Evolutionary conservation across 2,329 filamentous ascomycete genomes (phyloP).

Genomic region (Ophiostoma ulmi): DNA sequence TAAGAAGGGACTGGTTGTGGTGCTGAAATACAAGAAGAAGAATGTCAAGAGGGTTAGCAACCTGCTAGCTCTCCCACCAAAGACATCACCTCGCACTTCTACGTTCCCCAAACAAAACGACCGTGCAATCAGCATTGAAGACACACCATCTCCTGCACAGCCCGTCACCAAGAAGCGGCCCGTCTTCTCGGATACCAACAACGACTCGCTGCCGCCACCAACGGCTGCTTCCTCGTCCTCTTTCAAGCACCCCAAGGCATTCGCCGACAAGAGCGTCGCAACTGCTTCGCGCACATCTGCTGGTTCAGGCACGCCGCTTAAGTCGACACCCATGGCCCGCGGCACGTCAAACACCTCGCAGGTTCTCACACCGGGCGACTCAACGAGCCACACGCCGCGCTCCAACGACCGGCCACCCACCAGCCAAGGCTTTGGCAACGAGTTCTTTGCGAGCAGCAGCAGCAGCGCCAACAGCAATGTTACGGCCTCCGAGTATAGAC

Average conservation of each 20-base stretch:
- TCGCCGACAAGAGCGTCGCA: slow-evolving; percentile 38
- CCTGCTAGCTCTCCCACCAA: slow-evolving; percentile 43
- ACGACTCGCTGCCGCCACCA: slow-evolving; percentile 29
- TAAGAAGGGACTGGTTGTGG: slow-evolving; percentile 38
- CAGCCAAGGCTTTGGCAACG: slow-evolving; percentile 32
- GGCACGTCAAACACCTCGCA: slow-evolving; percentile 51
- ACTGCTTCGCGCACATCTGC: slow-evolving; percentile 31
- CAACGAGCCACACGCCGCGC: slow-evolving; percentile 40
- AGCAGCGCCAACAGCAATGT: slow-evolving; percentile 19
- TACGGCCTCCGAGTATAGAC: not conserved
- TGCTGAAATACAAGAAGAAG: slow-evolving; percentile 46
- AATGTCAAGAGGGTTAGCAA: slow-evolving; percentile 43
- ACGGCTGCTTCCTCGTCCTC: slow-evolving; percentile 27
- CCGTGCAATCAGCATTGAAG: slow-evolving; percentile 41
- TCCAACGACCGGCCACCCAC: slow-evolving; percentile 38
- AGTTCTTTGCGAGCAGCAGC: slow-evolving; percentile 37
- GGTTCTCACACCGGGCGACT: slow-evolving; percentile 47
- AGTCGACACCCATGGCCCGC: slow-evolving; percentile 47
- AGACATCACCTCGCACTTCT: slow-evolving; percentile 36
- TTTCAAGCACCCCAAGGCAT: slow-evolving; percentile 26
- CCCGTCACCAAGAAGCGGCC: slow-evolving; percentile 47
- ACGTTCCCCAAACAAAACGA: slow-evolving; percentile 34
- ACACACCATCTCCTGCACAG: slow-evolving; percentile 35
- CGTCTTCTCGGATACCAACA: slow-evolving; percentile 33
- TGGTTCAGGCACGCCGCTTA: slow-evolving; percentile 48